Evolutionary conservation across 495 filamentous ascomycete genomes (phyloP), one percentile per base, ranked within the genome.

Genomic region (Penicillium paxilli): DNA sequence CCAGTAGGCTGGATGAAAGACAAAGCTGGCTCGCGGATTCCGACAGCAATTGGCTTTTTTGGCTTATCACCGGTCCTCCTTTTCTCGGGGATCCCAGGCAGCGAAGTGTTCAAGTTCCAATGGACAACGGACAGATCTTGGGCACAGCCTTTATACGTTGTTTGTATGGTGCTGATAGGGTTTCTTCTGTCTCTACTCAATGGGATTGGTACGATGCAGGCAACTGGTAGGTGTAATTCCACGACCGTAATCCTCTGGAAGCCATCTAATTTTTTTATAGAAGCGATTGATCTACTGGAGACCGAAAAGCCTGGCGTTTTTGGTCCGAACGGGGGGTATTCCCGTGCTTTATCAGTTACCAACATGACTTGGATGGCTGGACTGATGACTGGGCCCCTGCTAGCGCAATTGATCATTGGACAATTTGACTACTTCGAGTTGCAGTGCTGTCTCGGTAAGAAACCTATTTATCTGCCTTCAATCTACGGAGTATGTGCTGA

Each of bases 341-440:
- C 75, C 7, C 67, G 70, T 25, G 73, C 68, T 12, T 56, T 71
- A 35, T 60, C 72, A 1, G 37, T 77, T 16, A 65, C 67, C 23
- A 68, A 63, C 25, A 63, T 77, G 50, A 67, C 60, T 20, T 76
- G 64, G 52, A 71, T 66, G 12, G 41, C 50, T 14, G 75, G 75
- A 0, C 52, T 64, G 5, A 55, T 75, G 11, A 45, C 62, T 7
- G 73, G 73, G 1, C 75, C 75, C 1, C 44, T 75, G 16, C 28
- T 77, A 26, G 63, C 71, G 1, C 71, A 70, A 1, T 51, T 58
- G 10, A 25, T 78, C 8, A 59, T 64, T 0, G 64, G 73, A 49
- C 19, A 26, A 4, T 60, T 73, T 26, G 73, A 68, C 2, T 78
- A 72, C 55, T 64, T 60, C 10, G 55, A 60, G 17, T 45, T 75